Conservation (phyloP, 2,329 filamentous ascomycete species). For the Alternaria panax region DNA sequence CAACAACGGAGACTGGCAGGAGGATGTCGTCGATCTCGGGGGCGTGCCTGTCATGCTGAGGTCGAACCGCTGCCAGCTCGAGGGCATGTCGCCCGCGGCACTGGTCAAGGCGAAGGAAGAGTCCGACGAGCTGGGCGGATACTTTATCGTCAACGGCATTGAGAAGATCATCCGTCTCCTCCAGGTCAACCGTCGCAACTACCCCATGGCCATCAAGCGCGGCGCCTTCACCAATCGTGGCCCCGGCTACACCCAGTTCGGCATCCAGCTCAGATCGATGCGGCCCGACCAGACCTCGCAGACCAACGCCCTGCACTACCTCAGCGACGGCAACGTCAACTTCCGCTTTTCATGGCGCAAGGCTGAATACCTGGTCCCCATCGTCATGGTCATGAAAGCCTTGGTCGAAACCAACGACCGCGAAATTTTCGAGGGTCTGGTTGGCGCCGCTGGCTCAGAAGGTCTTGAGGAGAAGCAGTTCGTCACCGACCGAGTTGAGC, state of each 20-base stretch:
- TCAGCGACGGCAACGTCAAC: conserved; percentile 93
- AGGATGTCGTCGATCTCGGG: conserved; percentile 84
- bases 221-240: conserved; percentile 90
- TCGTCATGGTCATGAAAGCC: conserved; percentile 96
- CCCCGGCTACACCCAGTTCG: conserved; percentile 84
- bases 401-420: conserved; percentile 94
- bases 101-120: conserved; percentile 91
- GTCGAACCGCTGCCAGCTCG: conserved; percentile 90
- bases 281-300: conserved; percentile 98
- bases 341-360: conserved; percentile 99
- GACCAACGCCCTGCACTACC: conserved; percentile 95
- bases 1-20: conserved; percentile 84
- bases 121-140: conserved; percentile 93
- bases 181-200: conserved; percentile 77
- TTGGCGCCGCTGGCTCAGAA: conserved; percentile 78
- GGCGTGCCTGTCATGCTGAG: conserved; percentile 75
- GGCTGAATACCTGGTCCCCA: conserved; percentile 93
- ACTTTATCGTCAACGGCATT: conserved; percentile 87
- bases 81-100: conserved; percentile 81
- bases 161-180: conserved; percentile 17
- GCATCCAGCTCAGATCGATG: conserved; percentile 89
- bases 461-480: conserved; percentile 84
- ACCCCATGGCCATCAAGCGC: conserved; percentile 91
- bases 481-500: conserved; percentile 90
- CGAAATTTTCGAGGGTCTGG: conserved; percentile 93